Evolutionary conservation across 2,329 filamentous ascomycete species (phyloP), one percentile per base, ranked within the genome.

Genomic region (Ascochyta clinopodiicola): DNA sequence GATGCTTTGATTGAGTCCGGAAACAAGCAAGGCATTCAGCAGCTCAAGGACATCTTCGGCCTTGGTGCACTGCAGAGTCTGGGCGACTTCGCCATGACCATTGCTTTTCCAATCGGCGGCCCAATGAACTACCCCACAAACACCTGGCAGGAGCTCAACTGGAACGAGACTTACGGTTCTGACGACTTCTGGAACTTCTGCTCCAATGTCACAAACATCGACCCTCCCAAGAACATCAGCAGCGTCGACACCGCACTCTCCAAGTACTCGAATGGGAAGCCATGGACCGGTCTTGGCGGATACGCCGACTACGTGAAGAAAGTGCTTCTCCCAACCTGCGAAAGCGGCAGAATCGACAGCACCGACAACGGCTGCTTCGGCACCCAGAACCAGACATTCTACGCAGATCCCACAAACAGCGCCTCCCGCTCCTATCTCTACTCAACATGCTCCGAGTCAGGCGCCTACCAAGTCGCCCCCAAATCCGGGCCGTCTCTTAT

Each of bases 141-240:
- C 22, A 84, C 82, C 4, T 84, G 82, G 82, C 82, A 84, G 69
- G 82, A 84, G 61, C 68, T 84, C 9, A 81, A 79, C 52, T 84
- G 82, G 82, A 66, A 72, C 31, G 68, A 72, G 7, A 71, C 57
- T 0, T 77, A 79, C 51, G 76, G 75, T 36, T 72, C 73, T 2
- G 64, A 77, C 4, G 80, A 84, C 61, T 84, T 84, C 64, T 84
- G 78, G 68, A 60, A 77, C 39, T 84, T 84, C 70, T 84, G 81
- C 65, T 74, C 71, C 8, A 84, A 83, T 48, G 75, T 84, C 39
- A 82, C 82, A 1, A 76, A 82, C 51, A 66, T 78, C 29, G 65
- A 79, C 44, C 72, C 80, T 0, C 77, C 81, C 0, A 72, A 69
- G 24, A 76, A 76, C 38, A 74, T 82, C 49, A 77, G 77, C 1